Percentiles rank a stretch among this genome's conserved stretches.
Evolutionary conservation across 345 rosid genomes (phyloP).

Genomic region (Passiflora organensis): DNA sequence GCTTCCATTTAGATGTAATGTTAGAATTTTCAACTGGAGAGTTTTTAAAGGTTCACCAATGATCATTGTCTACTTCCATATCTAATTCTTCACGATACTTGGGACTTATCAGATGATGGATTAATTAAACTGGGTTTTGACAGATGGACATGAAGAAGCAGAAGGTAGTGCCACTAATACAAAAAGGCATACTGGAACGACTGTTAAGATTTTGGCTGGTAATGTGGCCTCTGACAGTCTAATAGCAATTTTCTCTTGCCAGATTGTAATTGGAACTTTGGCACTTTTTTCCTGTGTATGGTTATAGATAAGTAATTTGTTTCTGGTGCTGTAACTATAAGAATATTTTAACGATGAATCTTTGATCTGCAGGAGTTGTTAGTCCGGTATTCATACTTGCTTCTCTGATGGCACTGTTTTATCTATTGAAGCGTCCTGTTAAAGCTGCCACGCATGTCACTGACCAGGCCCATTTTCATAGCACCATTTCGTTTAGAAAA

Average conservation of each 20-base stretch:
- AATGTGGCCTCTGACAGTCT: conserved; percentile 6
- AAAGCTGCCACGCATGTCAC: conserved; percentile 27
- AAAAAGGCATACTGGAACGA: conserved; percentile 34
- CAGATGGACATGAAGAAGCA: conserved; percentile 58
- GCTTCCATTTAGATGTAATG: no score
- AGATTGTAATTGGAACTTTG: no score
- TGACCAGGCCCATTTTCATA: conserved; percentile 31
- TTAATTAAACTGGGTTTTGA: neutral
- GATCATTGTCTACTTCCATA: no score
- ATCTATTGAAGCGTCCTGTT: conserved; percentile 45
- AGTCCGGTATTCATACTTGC: conserved; percentile 42
- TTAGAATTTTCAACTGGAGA: no score
- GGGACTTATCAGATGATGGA: no score
- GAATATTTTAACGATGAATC: no score
- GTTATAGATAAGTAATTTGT: no score
- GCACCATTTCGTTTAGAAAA: conserved; percentile 57
- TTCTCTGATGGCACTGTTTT: conserved; percentile 46
- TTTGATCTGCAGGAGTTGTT: conserved; percentile 39
- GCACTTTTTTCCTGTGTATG: no score
- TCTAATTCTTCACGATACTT: no score
- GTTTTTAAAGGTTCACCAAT: no score
- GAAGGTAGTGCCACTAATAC: conserved; percentile 41
- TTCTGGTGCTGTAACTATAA: no score
- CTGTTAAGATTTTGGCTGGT: conserved; percentile 57
- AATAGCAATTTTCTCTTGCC: no score